Conservation (phyloP, 2,329 filamentous ascomycete genomes). For the Plenodomus biglobosus region DNA sequence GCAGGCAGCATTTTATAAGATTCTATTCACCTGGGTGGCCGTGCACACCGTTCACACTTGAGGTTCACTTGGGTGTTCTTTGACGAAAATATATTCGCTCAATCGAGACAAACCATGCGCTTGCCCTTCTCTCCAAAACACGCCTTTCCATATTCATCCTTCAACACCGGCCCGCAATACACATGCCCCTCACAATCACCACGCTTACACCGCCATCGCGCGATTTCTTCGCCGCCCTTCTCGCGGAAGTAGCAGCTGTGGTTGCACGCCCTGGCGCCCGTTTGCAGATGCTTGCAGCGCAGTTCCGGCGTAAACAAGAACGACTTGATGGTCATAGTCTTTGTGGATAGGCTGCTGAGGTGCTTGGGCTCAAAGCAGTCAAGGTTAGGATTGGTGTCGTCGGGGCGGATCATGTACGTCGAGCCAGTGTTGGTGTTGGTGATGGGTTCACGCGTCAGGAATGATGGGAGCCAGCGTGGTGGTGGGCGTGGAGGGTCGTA, state of each 20-base stretch:
- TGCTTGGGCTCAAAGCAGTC: constrained; percentile 16
- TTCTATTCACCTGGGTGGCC: too few relatives aligned
- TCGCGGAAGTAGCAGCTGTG: constrained; percentile 34
- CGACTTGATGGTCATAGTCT: constrained; percentile 13
- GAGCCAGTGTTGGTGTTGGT: constrained; percentile 2
- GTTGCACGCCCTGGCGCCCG: constrained; percentile 9
- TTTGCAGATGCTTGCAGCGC: constrained; percentile 26
- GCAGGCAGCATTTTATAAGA: too few relatives aligned
- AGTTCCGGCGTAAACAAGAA: constrained; percentile 17
- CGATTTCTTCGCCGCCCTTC: constrained; percentile 17
- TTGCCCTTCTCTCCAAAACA: constrained; percentile 36
- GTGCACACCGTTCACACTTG: too few relatives aligned
- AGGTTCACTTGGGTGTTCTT: too few relatives aligned
- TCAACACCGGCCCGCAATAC: constrained; percentile 19
- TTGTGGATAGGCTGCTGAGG: constrained; percentile 17
- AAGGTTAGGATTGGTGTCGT: constrained; percentile 14
- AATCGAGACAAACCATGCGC: constrained; percentile 22
- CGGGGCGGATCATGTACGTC: constrained; percentile 9
- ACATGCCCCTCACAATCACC: constrained; percentile 33
- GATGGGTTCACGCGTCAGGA: constrained; percentile 16
- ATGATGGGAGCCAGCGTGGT: constrained; percentile 16
- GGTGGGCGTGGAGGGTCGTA: constrained; percentile 21
- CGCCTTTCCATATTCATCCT: constrained; percentile 8
- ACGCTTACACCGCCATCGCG: constrained; percentile 19
- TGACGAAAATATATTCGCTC: too few relatives aligned